Evolutionary conservation across 768 basidiomycete species (phyloP).

Genomic region (Royoungia palumana): DNA sequence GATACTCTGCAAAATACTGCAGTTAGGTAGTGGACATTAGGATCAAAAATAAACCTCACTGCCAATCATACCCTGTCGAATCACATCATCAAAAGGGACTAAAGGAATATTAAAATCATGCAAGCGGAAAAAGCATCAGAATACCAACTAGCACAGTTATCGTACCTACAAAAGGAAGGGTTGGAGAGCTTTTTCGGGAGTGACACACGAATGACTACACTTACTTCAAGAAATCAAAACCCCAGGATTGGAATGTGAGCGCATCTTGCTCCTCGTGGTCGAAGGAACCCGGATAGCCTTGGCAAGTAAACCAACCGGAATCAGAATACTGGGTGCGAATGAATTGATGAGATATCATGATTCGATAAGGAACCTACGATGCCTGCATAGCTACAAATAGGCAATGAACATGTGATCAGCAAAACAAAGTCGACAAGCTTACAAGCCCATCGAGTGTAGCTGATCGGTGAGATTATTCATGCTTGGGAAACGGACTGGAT

Average conservation of each 20-base stretch:
- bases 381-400: constrained; percentile 46
- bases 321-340: constrained; percentile 50
- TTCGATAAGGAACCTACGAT: constrained; percentile 41
- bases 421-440: constrained; percentile 16
- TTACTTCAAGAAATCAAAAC: constrained; percentile 62
- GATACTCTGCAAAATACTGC: constrained; percentile 41
- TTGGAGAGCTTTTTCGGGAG: not conserved
- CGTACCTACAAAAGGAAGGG: constrained; percentile 40
- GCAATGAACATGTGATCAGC: constrained; percentile 3
- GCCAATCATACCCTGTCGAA: constrained; percentile 50
- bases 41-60: constrained; percentile 34
- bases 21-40: not conserved
- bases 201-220: constrained; percentile 13
- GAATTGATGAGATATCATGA: not conserved
- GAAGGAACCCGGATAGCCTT: constrained; percentile 58
- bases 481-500: constrained; percentile 49
- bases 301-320: constrained; percentile 66
- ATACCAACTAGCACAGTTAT: constrained; percentile 53
- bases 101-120: not conserved
- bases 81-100: constrained; percentile 57
- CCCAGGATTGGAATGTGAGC: constrained; percentile 57
- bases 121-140: not conserved
- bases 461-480: constrained; percentile 54
- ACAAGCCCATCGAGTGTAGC: constrained; percentile 57
- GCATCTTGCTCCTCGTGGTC: constrained; percentile 59